A percentile compares a stretch with the other conserved stretches of the same genome.
Conservation (phyloP, 2,329 filamentous ascomycete genomes). For the Aureobasidium namibiae region DNA sequence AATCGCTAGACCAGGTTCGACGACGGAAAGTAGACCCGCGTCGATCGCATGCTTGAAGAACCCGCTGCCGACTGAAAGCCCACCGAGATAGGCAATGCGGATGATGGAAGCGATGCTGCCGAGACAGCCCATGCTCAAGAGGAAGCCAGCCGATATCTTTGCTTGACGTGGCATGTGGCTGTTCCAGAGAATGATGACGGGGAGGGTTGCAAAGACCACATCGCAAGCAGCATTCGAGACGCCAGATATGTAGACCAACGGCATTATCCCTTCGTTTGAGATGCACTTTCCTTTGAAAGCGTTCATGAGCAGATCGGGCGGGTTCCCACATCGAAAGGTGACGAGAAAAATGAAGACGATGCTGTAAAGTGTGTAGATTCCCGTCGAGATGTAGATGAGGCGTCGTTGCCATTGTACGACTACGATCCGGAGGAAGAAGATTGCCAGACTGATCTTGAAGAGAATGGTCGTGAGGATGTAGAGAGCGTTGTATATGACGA, state of each 20-base stretch:
- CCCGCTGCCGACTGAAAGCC: neutral
- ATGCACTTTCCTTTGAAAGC: constrained; percentile 11
- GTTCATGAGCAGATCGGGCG: constrained; percentile 4
- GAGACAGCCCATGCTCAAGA: constrained; percentile 11
- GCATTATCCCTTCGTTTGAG: neutral
- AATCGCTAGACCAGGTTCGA: constrained; percentile 20
- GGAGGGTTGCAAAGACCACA: constrained; percentile 10
- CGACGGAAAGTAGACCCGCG: constrained; percentile 14
- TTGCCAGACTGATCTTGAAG: constrained; percentile 15
- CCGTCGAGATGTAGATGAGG: neutral
- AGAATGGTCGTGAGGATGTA: constrained; percentile 14
- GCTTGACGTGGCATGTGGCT: constrained; percentile 11
- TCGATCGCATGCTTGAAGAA: constrained; percentile 13
- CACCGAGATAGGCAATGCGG: constrained; percentile 13
- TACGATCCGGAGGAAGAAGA: constrained; percentile 16
- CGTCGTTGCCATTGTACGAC: constrained; percentile 12
- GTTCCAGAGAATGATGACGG: constrained; percentile 11
- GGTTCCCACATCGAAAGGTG: constrained; percentile 1
- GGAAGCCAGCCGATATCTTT: constrained; percentile 10
- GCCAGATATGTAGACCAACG: constrained; percentile 13
- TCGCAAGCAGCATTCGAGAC: constrained; percentile 12
- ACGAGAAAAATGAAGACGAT: neutral
- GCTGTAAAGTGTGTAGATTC: neutral
- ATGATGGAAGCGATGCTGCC: constrained; percentile 14
- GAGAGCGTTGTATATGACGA: constrained; percentile 3